These are phyloP conservation scores for Amauroascus verrucosus DNA, from an alignment of 2,329 filamentous ascomycete genomes.

Conservation along the genomic window DNA sequence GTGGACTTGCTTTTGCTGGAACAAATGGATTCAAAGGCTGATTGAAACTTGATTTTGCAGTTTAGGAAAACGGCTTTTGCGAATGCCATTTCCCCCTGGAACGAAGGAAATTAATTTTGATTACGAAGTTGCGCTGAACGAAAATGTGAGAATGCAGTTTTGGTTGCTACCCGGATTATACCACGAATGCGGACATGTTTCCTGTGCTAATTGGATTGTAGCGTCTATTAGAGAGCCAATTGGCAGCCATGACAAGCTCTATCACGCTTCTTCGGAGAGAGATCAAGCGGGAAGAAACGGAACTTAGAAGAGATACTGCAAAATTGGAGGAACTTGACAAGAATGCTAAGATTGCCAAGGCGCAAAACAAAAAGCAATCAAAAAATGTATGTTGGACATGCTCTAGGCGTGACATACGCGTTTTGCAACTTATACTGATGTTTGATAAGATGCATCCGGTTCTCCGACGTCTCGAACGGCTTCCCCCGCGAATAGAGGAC, in stretches of 20 bases:
- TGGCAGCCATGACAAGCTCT: constrained; percentile 33
- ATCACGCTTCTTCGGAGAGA: constrained; percentile 33
- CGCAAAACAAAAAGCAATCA: constrained; percentile 31
- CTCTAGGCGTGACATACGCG: neutral
- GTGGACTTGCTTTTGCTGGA: neutral
- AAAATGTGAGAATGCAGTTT: constrained; percentile 29
- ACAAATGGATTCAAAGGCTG: neutral
- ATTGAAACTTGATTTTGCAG: constrained; percentile 17
- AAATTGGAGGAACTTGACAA: constrained; percentile 35
- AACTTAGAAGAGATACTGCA: constrained; percentile 33
- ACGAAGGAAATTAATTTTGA: constrained; percentile 36
- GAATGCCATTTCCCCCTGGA: constrained; percentile 38
- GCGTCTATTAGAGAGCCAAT: constrained; percentile 30
- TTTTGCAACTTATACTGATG: neutral
- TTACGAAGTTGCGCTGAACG: constrained; percentile 35
- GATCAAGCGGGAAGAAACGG: constrained; percentile 34
- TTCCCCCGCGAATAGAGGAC: constrained; percentile 5
- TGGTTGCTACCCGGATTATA: neutral
- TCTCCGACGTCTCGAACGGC: constrained; percentile 25
- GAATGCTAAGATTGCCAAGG: constrained; percentile 33
- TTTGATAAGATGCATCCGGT: constrained; percentile 31
- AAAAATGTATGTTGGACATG: constrained; percentile 28
- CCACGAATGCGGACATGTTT: neutral
- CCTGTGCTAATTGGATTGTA: constrained; percentile 16
- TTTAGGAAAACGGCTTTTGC: constrained; percentile 33